These are phyloP conservation scores for Quercus bicolor DNA, from an alignment of 306 rosid genomes.

Conservation along the genomic window DNA sequence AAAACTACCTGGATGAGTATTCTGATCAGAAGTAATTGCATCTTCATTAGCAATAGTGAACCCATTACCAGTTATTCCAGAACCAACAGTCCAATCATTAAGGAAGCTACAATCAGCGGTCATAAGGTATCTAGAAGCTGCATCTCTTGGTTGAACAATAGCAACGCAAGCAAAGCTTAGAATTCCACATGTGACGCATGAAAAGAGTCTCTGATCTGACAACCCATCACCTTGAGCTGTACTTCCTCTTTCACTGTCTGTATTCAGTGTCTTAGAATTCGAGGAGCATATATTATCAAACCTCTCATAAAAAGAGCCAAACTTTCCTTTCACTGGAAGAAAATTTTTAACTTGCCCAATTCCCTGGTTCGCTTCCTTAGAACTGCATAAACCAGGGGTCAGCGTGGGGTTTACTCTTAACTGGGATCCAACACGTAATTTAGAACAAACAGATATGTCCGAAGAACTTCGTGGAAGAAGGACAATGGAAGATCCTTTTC, in stretches of 20 bases:
- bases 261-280: slow-evolving; percentile 41
- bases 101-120: slow-evolving; percentile 89
- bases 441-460: slow-evolving; percentile 72
- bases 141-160: slow-evolving; percentile 80
- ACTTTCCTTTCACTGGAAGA: slow-evolving; percentile 53
- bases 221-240: slow-evolving; percentile 50
- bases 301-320: slow-evolving; percentile 46
- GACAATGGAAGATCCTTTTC: slow-evolving; percentile 70
- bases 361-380: slow-evolving; percentile 46
- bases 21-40: slow-evolving; percentile 36
- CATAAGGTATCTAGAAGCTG: slow-evolving; percentile 85
- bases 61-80: slow-evolving; percentile 50
- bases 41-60: slow-evolving; percentile 31
- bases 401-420: slow-evolving; percentile 44
- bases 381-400: slow-evolving; percentile 44
- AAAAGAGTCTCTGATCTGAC: slow-evolving; percentile 87
- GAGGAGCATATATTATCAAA: slow-evolving; percentile 34
- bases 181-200: slow-evolving; percentile 95
- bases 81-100: slow-evolving; percentile 74
- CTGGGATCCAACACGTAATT: slow-evolving; percentile 72
- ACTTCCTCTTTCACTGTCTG: slow-evolving; percentile 36
- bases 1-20: slow-evolving; percentile 52
- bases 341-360: slow-evolving; percentile 45
- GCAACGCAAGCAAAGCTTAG: slow-evolving; percentile 94
- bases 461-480: slow-evolving; percentile 85